Percentiles rank a stretch among this genome's conserved stretches.
Conservation (phyloP, 169 alveolate genomes). For the Eimeria falciformis region DNA sequence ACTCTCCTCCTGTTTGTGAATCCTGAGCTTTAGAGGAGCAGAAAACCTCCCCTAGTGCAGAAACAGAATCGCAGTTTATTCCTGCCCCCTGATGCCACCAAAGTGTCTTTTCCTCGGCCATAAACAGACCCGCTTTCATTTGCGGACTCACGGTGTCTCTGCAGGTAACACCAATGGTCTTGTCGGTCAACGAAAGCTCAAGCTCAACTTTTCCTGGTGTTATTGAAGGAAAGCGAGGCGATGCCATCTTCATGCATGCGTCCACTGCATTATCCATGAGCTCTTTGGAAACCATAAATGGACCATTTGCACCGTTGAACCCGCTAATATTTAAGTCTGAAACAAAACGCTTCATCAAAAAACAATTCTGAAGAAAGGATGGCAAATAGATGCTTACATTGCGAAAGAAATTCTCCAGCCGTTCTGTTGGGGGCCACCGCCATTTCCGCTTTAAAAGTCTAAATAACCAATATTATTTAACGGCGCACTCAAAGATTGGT, state of each 20-base stretch:
- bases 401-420: slow-evolving; percentile 34
- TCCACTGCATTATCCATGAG: slow-evolving; percentile 76
- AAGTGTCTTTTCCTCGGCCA: no score
- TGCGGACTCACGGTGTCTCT: slow-evolving; percentile 58
- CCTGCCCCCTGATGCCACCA: slow-evolving; percentile 78
- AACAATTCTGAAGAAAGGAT: background rate
- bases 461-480: background rate
- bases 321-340: slow-evolving; percentile 73
- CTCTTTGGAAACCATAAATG: slow-evolving; percentile 75
- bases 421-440: background rate
- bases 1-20: slow-evolving; percentile 66
- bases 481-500: background rate
- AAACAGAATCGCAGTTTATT: slow-evolving; percentile 62
- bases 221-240: slow-evolving; percentile 4
- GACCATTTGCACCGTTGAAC: slow-evolving; percentile 47
- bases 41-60: slow-evolving; percentile 72
- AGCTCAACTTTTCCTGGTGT: background rate
- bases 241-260: slow-evolving; percentile 47
- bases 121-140: no score
- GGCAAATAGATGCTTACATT: slow-evolving; percentile 6
- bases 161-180: background rate
- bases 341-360: background rate
- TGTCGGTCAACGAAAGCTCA: background rate
- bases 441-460: background rate
- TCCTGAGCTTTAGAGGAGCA: slow-evolving; percentile 74